Conservation (phyloP, 2,329 filamentous ascomycete species). For the Cladophialophora exuberans region DNA sequence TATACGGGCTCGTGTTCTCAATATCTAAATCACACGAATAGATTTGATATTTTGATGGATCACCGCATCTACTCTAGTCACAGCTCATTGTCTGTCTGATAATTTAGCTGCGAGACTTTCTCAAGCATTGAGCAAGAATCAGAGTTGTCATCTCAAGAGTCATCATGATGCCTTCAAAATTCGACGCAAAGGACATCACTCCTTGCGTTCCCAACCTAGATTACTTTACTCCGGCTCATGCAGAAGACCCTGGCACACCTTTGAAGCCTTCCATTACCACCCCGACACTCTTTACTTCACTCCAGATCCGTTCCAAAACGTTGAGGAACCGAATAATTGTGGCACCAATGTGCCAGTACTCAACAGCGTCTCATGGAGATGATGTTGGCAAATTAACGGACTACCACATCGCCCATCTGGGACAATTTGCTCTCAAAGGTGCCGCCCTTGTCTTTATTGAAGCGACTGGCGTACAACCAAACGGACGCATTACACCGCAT, state of each 20-base stretch:
- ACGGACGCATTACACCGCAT: slow-evolving; percentile 73
- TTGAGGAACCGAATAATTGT: slow-evolving; percentile 61
- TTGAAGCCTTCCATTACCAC: slow-evolving; percentile 18
- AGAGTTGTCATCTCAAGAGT: no score
- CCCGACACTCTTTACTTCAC: slow-evolving; percentile 43
- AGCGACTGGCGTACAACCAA: slow-evolving; percentile 72
- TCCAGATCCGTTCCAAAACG: slow-evolving; percentile 57
- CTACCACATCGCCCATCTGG: slow-evolving; percentile 48
- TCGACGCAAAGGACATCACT: slow-evolving; percentile 22
- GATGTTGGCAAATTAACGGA: slow-evolving; percentile 48
- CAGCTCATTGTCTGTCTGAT: no score
- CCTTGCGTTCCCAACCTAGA: slow-evolving; percentile 28
- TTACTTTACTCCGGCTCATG: slow-evolving; percentile 32
- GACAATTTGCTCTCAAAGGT: slow-evolving; percentile 34
- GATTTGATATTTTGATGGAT: no score
- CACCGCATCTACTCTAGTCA: no score
- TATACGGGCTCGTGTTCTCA: no score
- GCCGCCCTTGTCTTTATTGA: slow-evolving; percentile 61
- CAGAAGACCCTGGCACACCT: slow-evolving; percentile 23
- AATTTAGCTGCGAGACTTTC: no score
- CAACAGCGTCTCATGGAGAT: slow-evolving; percentile 34
- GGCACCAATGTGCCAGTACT: slow-evolving; percentile 63
- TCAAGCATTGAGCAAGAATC: no score
- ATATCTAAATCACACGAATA: no score
- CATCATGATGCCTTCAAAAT: no score